A percentile compares a stretch with the other conserved stretches of the same genome.
These are phyloP conservation scores for Daucus carota DNA, from an alignment of 129 eudicot species.

Conservation along the genomic window DH1_v3.0 NC_030384.2:46387501-46388000, in stretches of 20 bases:
- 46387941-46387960: not conserved
- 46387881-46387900: no score
- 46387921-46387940: not conserved
- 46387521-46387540: conserved; percentile 18
- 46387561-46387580: not conserved
- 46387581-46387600: not conserved
- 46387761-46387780: not conserved
- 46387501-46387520: conserved; percentile 24
- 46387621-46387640: not conserved
- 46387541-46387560: not conserved
- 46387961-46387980: not conserved
- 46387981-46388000: no score
- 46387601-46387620: not conserved
- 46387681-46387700: not conserved
- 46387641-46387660: not conserved
- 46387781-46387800: not conserved
- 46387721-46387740: not conserved
- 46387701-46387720: not conserved
- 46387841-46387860: no score
- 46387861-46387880: no score
- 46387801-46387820: no score
- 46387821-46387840: no score
- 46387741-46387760: not conserved
- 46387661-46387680: not conserved
- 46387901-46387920: not conserved